phyloP scores from a whole-genome alignment of 192 early-diverging fungal species.

The Pilobolus umbonatus region DNA sequence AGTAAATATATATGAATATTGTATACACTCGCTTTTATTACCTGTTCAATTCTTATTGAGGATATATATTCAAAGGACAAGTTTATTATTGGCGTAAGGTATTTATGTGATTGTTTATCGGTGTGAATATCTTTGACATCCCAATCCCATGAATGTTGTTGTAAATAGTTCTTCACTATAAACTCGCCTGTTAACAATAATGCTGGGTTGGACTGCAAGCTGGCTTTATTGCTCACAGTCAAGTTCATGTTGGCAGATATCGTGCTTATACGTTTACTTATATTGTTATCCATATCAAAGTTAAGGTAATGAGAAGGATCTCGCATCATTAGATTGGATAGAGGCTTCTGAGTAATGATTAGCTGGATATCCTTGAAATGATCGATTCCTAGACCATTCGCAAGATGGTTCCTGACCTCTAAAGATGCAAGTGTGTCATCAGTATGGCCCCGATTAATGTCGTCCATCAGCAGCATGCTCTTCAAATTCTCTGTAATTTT shows the following conservation, averaged over 20 bases:
- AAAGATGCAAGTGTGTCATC: background rate
- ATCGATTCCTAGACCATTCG: conserved; percentile 3
- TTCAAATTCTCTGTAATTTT: conserved; percentile 21
- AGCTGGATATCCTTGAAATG: background rate
- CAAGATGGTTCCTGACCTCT: background rate
- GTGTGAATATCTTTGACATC: conserved; percentile 36
- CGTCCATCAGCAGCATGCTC: background rate
- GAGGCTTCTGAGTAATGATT: conserved; percentile 26
- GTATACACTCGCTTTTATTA: background rate
- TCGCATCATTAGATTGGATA: conserved; percentile 42
- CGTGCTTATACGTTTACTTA: too few species aligned
- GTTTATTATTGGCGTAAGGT: conserved; percentile 35
- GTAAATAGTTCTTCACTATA: conserved; percentile 46
- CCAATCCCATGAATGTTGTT: conserved; percentile 48
- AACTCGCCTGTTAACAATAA: conserved; percentile 32
- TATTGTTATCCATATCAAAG: background rate
- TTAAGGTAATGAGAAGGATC: conserved; percentile 29
- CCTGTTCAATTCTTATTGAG: conserved; percentile 40
- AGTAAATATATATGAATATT: background rate
- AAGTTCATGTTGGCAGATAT: too few species aligned
- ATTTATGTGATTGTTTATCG: conserved; percentile 28
- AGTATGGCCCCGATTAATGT: background rate
- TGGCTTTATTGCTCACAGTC: too few species aligned
- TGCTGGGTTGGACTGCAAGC: conserved; percentile 14
- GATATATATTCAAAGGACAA: conserved; percentile 49